These are phyloP conservation scores for Hura crepitans DNA, from an alignment of 441 rosid species.

Conservation along the genomic window DNA sequence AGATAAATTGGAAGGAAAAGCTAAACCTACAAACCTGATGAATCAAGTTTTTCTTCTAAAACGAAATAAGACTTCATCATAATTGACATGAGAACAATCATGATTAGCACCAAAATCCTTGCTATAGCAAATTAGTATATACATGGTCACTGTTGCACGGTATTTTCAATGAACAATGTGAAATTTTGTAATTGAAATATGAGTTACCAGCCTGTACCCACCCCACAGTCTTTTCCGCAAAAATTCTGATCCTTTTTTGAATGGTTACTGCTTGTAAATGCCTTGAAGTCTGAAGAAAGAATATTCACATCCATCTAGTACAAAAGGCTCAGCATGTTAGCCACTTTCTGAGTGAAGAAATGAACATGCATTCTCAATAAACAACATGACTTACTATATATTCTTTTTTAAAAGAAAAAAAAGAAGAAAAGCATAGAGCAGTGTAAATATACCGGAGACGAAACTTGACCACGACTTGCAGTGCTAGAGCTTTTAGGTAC, in stretches of 20 bases:
- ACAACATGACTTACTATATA: too few relatives aligned
- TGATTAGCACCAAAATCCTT: not conserved
- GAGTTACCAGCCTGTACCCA: not conserved
- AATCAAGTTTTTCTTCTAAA: not conserved
- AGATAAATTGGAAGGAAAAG: not conserved
- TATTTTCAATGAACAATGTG: not conserved
- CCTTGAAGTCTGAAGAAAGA: conserved; percentile 16
- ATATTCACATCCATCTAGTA: conserved; percentile 22
- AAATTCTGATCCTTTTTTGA: conserved; percentile 16
- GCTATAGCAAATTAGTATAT: not conserved
- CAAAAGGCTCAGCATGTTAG: conserved; percentile 1
- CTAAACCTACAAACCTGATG: not conserved
- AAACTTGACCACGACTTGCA: conserved; percentile 16
- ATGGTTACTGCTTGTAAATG: conserved; percentile 19
- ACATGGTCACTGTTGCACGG: not conserved
- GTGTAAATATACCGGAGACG: conserved; percentile 20
- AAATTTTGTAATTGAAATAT: not conserved
- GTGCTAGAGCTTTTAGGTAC: not conserved
- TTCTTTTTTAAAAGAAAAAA: too few relatives aligned
- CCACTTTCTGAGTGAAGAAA: not conserved
- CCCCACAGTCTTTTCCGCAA: not conserved
- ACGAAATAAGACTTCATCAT: too few relatives aligned
- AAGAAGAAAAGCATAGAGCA: too few relatives aligned
- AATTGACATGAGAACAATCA: not conserved
- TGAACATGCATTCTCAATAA: not conserved